These are phyloP conservation scores for Ramichloridium luteum DNA, from an alignment of 2,329 filamentous ascomycete genomes.

Conservation along the genomic window DNA sequence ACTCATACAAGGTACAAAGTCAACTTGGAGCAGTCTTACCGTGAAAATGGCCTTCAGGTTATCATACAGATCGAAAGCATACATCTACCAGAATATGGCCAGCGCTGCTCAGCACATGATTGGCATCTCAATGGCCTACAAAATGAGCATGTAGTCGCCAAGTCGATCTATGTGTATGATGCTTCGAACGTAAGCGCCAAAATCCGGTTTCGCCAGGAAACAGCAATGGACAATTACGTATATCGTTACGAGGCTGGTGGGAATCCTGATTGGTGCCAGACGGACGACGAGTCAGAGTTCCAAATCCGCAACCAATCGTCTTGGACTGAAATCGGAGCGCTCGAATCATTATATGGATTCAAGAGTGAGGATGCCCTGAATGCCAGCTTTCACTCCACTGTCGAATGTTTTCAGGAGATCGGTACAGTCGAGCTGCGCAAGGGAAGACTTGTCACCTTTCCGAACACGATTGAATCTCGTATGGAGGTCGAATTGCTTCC, in stretches of 20 bases:
- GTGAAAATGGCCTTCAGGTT: slow-evolving; percentile 40
- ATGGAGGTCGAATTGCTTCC: slow-evolving; percentile 38
- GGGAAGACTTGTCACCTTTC: slow-evolving; percentile 43
- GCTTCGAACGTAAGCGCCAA: not conserved
- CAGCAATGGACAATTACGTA: not conserved
- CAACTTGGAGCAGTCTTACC: slow-evolving; percentile 22
- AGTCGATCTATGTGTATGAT: slow-evolving; percentile 33
- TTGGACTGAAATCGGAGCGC: not conserved
- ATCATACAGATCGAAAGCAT: slow-evolving; percentile 49
- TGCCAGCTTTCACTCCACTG: too few relatives aligned
- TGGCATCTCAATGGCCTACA: slow-evolving; percentile 35
- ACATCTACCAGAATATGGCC: slow-evolving; percentile 37
- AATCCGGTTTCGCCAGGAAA: not conserved
- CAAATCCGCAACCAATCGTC: not conserved
- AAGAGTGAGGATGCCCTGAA: too few relatives aligned
- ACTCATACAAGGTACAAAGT: slow-evolving; percentile 1
- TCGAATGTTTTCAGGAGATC: slow-evolving; percentile 28
- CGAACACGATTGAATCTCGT: slow-evolving; percentile 40
- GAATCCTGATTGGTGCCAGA: not conserved
- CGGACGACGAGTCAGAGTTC: not conserved
- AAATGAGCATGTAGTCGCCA: slow-evolving; percentile 52
- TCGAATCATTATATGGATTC: not conserved
- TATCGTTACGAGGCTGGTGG: not conserved
- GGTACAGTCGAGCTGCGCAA: slow-evolving; percentile 36
- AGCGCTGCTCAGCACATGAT: slow-evolving; percentile 20